phyloP scores from a whole-genome alignment of 345 rosid genomes.

The Populus deltoides region DNA sequence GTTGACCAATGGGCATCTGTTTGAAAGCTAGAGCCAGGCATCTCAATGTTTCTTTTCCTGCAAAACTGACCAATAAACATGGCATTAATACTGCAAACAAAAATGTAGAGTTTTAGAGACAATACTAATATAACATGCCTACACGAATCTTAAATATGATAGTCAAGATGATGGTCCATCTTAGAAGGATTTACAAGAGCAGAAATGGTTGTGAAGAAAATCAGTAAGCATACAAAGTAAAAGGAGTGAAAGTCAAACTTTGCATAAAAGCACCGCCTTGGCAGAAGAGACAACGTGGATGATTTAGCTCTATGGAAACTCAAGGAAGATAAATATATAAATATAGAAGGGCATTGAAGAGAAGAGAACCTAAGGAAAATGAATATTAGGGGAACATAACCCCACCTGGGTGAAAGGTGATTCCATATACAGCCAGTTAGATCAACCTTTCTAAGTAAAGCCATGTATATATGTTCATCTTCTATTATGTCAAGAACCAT shows the following conservation, averaged over 20 bases:
- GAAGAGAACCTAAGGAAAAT: not conserved
- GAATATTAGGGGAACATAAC: not conserved
- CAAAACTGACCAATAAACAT: slow-evolving; percentile 63
- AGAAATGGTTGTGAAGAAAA: not conserved
- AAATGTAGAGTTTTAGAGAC: not conserved
- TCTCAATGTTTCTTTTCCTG: slow-evolving; percentile 90
- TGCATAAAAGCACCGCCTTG: not conserved
- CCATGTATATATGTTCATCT: not conserved
- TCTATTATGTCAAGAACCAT: not conserved
- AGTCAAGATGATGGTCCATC: not conserved
- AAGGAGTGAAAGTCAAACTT: not conserved
- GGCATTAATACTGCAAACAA: slow-evolving; percentile 12
- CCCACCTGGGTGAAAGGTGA: not conserved
- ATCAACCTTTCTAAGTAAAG: not conserved
- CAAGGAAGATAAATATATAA: not conserved
- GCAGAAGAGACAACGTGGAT: not conserved
- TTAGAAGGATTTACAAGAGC: not conserved
- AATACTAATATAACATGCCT: not conserved
- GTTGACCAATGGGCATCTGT: slow-evolving; percentile 70
- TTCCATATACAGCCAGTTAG: not conserved
- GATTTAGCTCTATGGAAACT: not conserved
- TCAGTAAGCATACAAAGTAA: not conserved
- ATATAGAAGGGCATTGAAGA: not conserved
- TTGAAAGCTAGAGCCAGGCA: slow-evolving; percentile 90
- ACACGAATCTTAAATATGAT: not conserved